Base-by-base conservation (phyloP, 495 filamentous ascomycete genomes). In the Schizothecium vesticola region DNA sequence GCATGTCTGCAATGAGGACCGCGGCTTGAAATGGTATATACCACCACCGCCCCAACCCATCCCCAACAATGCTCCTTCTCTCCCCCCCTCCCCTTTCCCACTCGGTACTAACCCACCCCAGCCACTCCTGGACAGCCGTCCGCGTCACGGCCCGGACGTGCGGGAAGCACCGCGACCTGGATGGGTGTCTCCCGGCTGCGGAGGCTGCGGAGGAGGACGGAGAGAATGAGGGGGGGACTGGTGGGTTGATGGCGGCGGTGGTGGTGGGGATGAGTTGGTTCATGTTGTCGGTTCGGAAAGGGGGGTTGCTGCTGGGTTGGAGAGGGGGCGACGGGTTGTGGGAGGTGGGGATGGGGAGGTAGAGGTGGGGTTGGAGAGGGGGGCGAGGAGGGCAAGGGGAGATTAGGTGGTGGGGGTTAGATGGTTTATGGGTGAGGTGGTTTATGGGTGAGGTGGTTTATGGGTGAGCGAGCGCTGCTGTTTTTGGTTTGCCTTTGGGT, bases 1-100 rank as follows among this genome's bases (percentile, higher is more conserved):
- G 7, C 74, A 77, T 67, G 60, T 36, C 21, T 75, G 75, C 69
- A 56, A 65, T 24, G n/a, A 31, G 29, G 21, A 70, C 69, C 33
- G 36, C 3, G 19, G 64, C 51, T 21, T 64, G 26, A 12, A 69
- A 31, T 75, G 75, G 65, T 66, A 56, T 19, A 29, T 51, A 25
- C 21, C 31, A 3, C 33, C 33, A 3, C 11, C 12, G 1, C 11
- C 9, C 8, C 31, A 33, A 8, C 26, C 2, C 28, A 8, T 29
- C 28, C 8, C 28, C 28, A 29, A 29, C 28, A 8, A 10, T 1
- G 0, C 10, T 12, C 57, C 9, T 16, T 9, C 57, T 8, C 11
- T 1, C 12, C 3, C 13, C 9, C n/a, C 3, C 13, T 23, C 19
- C 10, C 24, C 24, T 16, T 59, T 59, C 26, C 24, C 22, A 59